phyloP scores from a whole-genome alignment of 306 rosid species.

The Inga laurina region DNA sequence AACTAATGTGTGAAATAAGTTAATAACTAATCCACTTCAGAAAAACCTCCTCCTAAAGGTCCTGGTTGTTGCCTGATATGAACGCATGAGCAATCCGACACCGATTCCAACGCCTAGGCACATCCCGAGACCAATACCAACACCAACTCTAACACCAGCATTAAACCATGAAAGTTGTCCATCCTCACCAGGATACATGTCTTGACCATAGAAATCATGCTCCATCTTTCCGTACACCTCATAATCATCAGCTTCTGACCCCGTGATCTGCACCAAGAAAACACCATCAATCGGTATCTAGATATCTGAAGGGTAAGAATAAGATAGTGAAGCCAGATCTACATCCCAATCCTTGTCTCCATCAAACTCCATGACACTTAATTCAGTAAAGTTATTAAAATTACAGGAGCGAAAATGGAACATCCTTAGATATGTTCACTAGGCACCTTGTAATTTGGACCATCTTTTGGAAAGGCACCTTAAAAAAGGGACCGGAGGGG shows the following conservation, averaged over 20 bases:
- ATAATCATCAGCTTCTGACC: slow-evolving; percentile 60
- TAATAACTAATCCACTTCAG: slow-evolving; percentile 34
- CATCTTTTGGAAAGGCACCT: too few species aligned
- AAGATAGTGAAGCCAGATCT: background rate
- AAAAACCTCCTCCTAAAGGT: slow-evolving; percentile 72
- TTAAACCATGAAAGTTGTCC: slow-evolving; percentile 92
- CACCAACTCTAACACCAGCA: slow-evolving; percentile 96
- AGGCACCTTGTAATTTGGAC: too few species aligned
- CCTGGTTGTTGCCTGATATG: slow-evolving; percentile 88
- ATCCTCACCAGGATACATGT: slow-evolving; percentile 74
- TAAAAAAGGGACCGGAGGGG: too few species aligned
- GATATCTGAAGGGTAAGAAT: slow-evolving; percentile 2
- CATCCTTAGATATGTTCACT: too few species aligned
- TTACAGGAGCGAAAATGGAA: too few species aligned
- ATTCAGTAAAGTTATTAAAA: too few species aligned
- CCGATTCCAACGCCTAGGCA: slow-evolving; percentile 88
- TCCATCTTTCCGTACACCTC: slow-evolving; percentile 62
- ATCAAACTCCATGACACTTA: background rate
- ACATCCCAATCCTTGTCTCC: background rate
- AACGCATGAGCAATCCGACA: slow-evolving; percentile 90
- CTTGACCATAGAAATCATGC: slow-evolving; percentile 62
- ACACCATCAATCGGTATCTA: slow-evolving; percentile 16
- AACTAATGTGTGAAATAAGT: background rate
- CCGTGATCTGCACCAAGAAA: slow-evolving; percentile 54
- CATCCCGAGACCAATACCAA: slow-evolving; percentile 94